Evolutionary conservation across 176 grass and related monocot species (phyloP).

Genomic region (Rhipidocladum racemiflorum): DNA sequence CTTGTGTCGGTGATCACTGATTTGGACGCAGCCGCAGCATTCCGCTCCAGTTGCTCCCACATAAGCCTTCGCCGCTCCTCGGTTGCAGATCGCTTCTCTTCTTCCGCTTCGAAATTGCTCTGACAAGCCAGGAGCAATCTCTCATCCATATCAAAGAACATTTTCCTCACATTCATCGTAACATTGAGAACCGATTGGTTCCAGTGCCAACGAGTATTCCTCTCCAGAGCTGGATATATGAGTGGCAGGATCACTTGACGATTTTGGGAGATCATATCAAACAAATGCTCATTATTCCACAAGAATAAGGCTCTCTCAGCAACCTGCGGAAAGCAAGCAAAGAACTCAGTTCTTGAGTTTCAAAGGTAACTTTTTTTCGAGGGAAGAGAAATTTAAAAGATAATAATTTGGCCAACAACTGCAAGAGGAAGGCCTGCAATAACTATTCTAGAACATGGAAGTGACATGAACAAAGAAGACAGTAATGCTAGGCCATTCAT

Average conservation of each 20-base stretch:
- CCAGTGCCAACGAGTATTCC: conserved; percentile 84
- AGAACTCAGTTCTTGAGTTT: not conserved
- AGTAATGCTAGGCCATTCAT: not conserved
- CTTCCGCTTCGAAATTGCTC: conserved; percentile 74
- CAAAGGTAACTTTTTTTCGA: not conserved
- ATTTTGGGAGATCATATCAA: conserved; percentile 83
- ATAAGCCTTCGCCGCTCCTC: conserved; percentile 68
- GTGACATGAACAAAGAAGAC: not conserved
- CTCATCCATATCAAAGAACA: conserved; percentile 92
- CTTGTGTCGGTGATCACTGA: conserved; percentile 36
- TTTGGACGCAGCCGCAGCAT: conserved; percentile 35
- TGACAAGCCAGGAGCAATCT: conserved; percentile 71
- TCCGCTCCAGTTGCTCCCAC: conserved; percentile 83
- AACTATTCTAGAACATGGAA: conserved; percentile 2
- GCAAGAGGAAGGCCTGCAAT: not conserved
- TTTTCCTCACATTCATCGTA: conserved; percentile 81
- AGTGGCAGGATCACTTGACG: conserved; percentile 79
- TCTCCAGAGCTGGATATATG: conserved; percentile 81
- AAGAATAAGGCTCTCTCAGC: conserved; percentile 91
- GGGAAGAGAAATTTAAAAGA: not conserved
- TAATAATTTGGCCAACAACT: not conserved
- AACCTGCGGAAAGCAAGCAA: conserved; percentile 56
- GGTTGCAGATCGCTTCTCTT: conserved; percentile 44
- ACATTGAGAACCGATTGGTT: conserved; percentile 88
- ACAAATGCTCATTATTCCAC: conserved; percentile 95